Evolutionary conservation across 768 basidiomycete genomes (phyloP), one percentile per base, ranked within the genome.

Genomic region (Mrakia gelida): DNA sequence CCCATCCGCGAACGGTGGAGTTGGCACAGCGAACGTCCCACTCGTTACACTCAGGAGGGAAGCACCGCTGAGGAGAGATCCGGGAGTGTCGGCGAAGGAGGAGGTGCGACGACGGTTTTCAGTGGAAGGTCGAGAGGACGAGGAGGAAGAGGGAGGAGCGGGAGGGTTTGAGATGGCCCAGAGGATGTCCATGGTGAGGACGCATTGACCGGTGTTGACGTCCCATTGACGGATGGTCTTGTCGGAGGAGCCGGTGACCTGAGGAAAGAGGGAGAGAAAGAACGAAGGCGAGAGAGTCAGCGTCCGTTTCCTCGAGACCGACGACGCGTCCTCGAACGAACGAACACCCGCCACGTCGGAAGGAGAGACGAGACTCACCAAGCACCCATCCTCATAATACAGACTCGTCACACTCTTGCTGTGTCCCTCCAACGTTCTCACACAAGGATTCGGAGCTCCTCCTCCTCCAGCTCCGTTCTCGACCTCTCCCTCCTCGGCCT

Each of bases 181-280:
- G 34, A 99, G 90, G 80, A 99, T 97, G 84, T 99, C 97, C 97
- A 99, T 99, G 32, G 96, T 96, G 87, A 97, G 91, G 67, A 98
- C 91, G 85, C 97, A 99, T 87, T 98, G 97, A 10, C 96, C 97
- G 0, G 97, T 98, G 28, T 89, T 89, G 75, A 98, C 89, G 83
- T 98, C 97, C 97, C 97, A 99, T 83, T 98, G 96, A 3, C 97
- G 92, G 75, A 99, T 88, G 0, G 97, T 99, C 85, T 98, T 98
- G 86, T 99, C 97, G 5, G 93, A 94, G 8, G 97, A 96, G 49
- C 97, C 97, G 11, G 95, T 98, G 18, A 98, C 93, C 95, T 95
- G 81, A 18, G 28, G n/a, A 28, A 34, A 15, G 56, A 28, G 8
- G 30, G 26, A 38, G 75, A 16, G 62, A 26, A 18, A 63, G 49